Conservation (phyloP, 2,329 filamentous ascomycete genomes). For the Penicillium sp. region DNA sequence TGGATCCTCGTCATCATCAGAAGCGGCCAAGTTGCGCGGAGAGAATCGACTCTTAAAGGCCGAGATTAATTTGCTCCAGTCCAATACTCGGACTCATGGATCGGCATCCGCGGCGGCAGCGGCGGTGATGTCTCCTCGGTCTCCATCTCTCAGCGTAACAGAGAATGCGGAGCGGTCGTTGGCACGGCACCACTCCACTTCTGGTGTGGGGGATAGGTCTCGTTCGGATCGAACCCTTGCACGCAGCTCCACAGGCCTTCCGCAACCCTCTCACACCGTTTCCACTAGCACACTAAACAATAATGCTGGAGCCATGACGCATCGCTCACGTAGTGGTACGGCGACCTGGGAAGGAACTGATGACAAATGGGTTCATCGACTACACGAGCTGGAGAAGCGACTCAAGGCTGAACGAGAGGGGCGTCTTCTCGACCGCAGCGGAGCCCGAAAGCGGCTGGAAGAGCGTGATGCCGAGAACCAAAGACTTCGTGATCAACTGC, state of each 20-base stretch:
- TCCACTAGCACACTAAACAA: constrained; percentile 33
- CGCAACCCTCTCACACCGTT: constrained; percentile 35
- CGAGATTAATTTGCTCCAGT: constrained; percentile 67
- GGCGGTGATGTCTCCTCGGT: constrained; percentile 28
- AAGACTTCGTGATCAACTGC: constrained; percentile 64
- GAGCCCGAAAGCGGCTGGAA: constrained; percentile 75
- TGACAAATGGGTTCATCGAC: constrained; percentile 73
- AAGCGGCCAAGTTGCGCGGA: constrained; percentile 57
- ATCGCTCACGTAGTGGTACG: constrained; percentile 23
- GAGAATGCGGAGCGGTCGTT: constrained; percentile 44
- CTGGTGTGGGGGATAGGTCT: constrained; percentile 39
- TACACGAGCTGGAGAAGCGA: constrained; percentile 83
- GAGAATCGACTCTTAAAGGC: constrained; percentile 61
- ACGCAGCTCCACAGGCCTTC: constrained; percentile 33
- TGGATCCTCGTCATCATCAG: constrained; percentile 46
- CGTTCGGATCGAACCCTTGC: constrained; percentile 30
- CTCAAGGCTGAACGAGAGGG: constrained; percentile 89
- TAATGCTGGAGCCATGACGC: constrained; percentile 26
- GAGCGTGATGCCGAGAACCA: constrained; percentile 73
- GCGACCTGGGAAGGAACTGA: constrained; percentile 54
- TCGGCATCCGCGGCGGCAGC: constrained; percentile 44
- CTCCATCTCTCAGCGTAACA: constrained; percentile 23
- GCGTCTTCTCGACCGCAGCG: constrained; percentile 76
- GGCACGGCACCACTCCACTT: constrained; percentile 55
- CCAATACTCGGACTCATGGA: constrained; percentile 57